Base-by-base conservation (phyloP, 345 rosid species). In the Noccaea caerulescens region DNA sequence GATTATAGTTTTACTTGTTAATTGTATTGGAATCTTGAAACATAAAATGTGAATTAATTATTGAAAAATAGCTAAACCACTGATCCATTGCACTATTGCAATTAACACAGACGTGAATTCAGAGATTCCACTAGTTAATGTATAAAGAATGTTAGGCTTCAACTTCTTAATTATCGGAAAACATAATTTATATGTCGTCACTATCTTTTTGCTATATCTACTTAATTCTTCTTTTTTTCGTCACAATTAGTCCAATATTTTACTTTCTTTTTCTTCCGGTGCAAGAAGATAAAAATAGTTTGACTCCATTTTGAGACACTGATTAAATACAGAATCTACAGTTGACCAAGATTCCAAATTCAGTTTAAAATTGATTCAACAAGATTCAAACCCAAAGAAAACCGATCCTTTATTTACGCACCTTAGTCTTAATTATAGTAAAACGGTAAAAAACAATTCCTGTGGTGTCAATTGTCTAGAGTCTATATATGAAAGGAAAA, bases 291-390 rank as follows among this genome's bases (percentile, higher is more conserved):
- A 27, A 3, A 65, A 12, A 14, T 30, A 23, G 4, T 38, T 38
- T 34, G 59, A 71, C 32, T 57, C 38, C 1, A 12, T 11, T 1
- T 20, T 20, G 11, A 55, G 55, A 32, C 3, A 16, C 44, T 57
- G 20, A 9, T 57, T 20, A 25, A 23, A 46, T 4, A 37, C 16
- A 45, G 70, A 54, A 46, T 45, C 64, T 44, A 34, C 2, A 14
- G 64, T 55, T 45, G 76, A 56, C 58, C 32, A 46, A 64, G 65
- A 64, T 46, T 64, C 76, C 33, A 69, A 16, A 33, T 45, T 56
- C n/a, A 39, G 3, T 41, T 23, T 2, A 4, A 36, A 13, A 63
- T 42, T 3, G 58, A 45, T 64, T 37, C 34, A 45, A 72, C 25
- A 1, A 18, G 9, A 18, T 52, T 43, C 43, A 68, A 65, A 45